A percentile compares a stretch with the other conserved stretches of the same genome.
Evolutionary conservation across 129 eudicot genomes (phyloP).

Genomic region (Smallanthus sonchifolius): DNA sequence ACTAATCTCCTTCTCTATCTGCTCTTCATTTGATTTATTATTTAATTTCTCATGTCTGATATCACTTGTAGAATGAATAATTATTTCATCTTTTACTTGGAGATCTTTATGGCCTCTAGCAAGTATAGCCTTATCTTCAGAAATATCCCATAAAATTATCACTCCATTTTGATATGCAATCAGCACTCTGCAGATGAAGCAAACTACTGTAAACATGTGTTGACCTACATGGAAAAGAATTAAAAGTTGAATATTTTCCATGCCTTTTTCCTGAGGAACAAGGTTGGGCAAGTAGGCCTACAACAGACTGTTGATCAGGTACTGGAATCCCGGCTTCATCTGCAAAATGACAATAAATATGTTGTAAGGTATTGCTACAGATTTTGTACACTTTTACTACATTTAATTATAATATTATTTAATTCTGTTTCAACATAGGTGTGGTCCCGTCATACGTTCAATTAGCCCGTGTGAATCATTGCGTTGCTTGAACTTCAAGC

Average conservation of each 20-base stretch:
- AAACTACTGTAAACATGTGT: constrained; percentile 19
- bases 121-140: constrained; percentile 62
- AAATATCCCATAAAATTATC: constrained; percentile 80
- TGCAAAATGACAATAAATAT: constrained; percentile 32
- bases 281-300: constrained; percentile 89
- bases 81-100: constrained; percentile 43
- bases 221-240: neutral
- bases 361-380: constrained; percentile 8
- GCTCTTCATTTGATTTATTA: constrained; percentile 47
- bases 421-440: constrained; percentile 5
- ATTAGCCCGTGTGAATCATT: neutral
- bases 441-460: neutral
- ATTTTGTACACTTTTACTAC: neutral
- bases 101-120: constrained; percentile 58
- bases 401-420: neutral
- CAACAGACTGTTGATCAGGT: constrained; percentile 64
- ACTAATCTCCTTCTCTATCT: constrained; percentile 73
- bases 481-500: constrained; percentile 11
- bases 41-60: constrained; percentile 35
- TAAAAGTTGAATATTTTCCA: constrained; percentile 1
- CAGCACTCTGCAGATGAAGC: constrained; percentile 52
- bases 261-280: constrained; percentile 75
- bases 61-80: constrained; percentile 37
- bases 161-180: constrained; percentile 82
- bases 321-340: constrained; percentile 64